Evolutionary conservation across 768 basidiomycete species (phyloP).

Genomic region (Cantharellus anzutake): DNA sequence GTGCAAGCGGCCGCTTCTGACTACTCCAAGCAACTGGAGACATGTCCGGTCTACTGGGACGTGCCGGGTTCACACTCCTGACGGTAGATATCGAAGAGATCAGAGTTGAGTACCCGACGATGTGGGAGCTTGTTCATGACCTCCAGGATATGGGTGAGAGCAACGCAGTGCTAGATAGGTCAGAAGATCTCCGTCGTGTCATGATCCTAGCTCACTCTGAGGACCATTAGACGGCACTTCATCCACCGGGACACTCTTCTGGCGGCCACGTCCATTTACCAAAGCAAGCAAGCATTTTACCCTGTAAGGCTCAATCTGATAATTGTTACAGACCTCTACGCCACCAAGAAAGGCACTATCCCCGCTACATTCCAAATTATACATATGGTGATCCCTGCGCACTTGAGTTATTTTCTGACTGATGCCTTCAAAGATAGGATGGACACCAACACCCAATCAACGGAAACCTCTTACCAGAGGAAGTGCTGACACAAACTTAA

Average conservation of each 20-base stretch:
- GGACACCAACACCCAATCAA: slow-evolving; percentile 56
- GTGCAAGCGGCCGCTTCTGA: not conserved
- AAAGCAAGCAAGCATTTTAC: slow-evolving; percentile 25
- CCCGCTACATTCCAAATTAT: slow-evolving; percentile 95
- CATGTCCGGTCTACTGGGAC: slow-evolving; percentile 76
- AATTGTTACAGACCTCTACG: slow-evolving; percentile 48
- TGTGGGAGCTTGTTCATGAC: slow-evolving; percentile 92
- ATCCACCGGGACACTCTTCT: slow-evolving; percentile 72
- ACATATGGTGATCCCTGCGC: slow-evolving; percentile 48
- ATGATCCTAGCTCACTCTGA: not conserved
- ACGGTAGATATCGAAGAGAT: slow-evolving; percentile 95
- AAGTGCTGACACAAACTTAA: slow-evolving; percentile 37
- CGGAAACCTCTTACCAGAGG: slow-evolving; percentile 48
- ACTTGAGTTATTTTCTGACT: not conserved
- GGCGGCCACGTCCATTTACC: slow-evolving; percentile 86
- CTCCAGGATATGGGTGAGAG: slow-evolving; percentile 92
- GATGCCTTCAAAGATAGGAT: slow-evolving; percentile 40
- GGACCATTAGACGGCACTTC: slow-evolving; percentile 32
- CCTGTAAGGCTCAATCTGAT: not conserved
- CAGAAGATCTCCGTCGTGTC: slow-evolving; percentile 9
- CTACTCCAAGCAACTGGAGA: slow-evolving; percentile 58
- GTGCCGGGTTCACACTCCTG: slow-evolving; percentile 84
- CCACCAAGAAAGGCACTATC: slow-evolving; percentile 60
- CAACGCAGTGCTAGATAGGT: slow-evolving; percentile 80
- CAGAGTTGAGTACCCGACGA: slow-evolving; percentile 73